Evolutionary conservation across 176 grass and related monocot genomes (phyloP), one percentile per base, ranked within the genome.

Genomic region (Juncus inflexus): DNA sequence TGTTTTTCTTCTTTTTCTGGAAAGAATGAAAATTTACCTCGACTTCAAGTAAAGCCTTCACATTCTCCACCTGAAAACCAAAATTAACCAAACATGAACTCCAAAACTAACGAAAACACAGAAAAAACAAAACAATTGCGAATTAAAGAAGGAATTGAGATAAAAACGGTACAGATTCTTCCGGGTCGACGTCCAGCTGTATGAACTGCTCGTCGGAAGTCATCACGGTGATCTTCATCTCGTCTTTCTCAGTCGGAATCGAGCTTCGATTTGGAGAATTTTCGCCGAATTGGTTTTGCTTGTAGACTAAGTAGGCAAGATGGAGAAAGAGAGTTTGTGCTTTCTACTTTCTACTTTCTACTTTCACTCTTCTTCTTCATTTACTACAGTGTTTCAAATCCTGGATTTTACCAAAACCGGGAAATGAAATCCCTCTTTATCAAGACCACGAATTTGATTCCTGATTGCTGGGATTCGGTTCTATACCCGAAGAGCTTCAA

Each of bases 221-320:
- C 94, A 97, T 97, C 28, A 97, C 88, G 2, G 94, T 97, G 60
- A 97, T 69, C 82, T 89, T 97, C 94, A 97, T 97, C 79, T 77
- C 76, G 66, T 15, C 67, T 58, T 63, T 55, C 35, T 37, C 40
- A 71, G 43, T 71, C 7, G 52, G 6, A 69, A 42, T 57, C 65
- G 51, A 15, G 8, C 39, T 39, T 6, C 9, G 39, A 70, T 70
- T 42, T 8, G 9, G 37, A 12, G 54, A 59, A 57, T 58, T 45
- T 10, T 13, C 7, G 10, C 4, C 12, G 12, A 54, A 56, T 69
- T 59, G 43, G 40, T 59, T 57, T 71, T 71, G 39, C 68, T 71
- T 71, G 68, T 71, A 41, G 12, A 71, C 37, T 60, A 16, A 15
- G 43, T 2, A 47, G 65, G 51, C 3, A 15, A 56, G n/a, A 2